Base-by-base conservation (phyloP, 2,329 filamentous ascomycete genomes). In the Allantophomopsis cytisporea region DNA sequence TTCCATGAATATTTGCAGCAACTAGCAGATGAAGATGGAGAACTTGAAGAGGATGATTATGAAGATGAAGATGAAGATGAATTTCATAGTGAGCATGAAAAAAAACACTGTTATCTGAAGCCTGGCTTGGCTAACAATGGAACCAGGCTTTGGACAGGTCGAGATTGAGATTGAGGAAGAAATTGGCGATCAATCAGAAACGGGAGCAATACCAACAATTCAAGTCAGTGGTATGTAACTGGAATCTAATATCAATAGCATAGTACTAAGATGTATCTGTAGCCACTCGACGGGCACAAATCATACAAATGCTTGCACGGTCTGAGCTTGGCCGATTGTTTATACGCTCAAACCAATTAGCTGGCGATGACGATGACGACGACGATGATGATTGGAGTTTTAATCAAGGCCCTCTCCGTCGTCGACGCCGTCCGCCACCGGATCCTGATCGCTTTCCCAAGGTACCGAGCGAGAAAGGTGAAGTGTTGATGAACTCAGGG, bases 401-500 rank as follows among this genome's bases (percentile, higher is more conserved):
- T 18, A 36, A 42, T 16, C 42, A 40, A 30, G 56, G 61, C 37
- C 59, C 65, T 37, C 63, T 65, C 49, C 60, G 67, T 32, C 60
- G 69, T 36, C 64, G 69, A 39, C 55, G 60, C 15, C 53, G 54
- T 10, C 47, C 46, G 2, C 51, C 50, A 7, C 64, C 59, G n/a
- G 69, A 76, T 42, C 68, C 68, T 2, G 59, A 76, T 45, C 63
- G 73, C 35, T 88, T 88, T 43, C 85, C 88, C n/a, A 83, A 83
- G 50, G 76, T 94, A 0, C 89, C 89, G 0, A 94, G 80, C 51
- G 76, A 83, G 10, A 69, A 76, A 45, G 89, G 91, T 7, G 67
- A 60, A 37, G 74, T 80, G 49, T 63, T 96, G 44, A 94, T 96
- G 87, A 68, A 75, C 31, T 81, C 79, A 21, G 89, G 89, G 1